Conservation (phyloP, 2,329 filamentous ascomycete species). For the Dactylellina haptotyla region DNA sequence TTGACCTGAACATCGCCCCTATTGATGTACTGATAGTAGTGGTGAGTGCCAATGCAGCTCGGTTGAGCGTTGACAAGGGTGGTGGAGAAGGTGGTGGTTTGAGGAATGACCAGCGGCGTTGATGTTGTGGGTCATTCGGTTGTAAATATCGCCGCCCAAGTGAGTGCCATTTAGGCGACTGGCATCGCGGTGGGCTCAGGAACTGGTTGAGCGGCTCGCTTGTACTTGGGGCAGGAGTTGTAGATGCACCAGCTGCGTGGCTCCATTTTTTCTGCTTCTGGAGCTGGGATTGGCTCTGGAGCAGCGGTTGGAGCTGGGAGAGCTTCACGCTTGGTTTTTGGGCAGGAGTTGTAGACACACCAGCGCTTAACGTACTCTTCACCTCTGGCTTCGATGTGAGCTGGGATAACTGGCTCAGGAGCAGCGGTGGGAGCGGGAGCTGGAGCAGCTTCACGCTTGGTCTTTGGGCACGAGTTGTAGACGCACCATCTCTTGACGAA, state of each 20-base stretch:
- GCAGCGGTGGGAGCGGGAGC: not conserved
- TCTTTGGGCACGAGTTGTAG: not conserved
- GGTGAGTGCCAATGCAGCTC: conserved; percentile 14
- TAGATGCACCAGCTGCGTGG: not conserved
- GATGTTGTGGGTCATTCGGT: conserved; percentile 30
- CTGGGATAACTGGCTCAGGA: too few species aligned
- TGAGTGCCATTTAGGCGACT: conserved; percentile 21
- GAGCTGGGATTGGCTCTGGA: not conserved
- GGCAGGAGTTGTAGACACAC: conserved; percentile 19
- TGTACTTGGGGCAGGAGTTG: not conserved
- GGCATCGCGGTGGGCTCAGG: not conserved
- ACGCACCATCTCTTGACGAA: not conserved
- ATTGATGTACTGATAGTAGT: conserved; percentile 20
- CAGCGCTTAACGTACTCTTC: not conserved
- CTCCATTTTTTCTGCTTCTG: not conserved
- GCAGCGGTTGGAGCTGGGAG: not conserved
- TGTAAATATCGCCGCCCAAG: conserved; percentile 19
- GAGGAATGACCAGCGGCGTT: conserved; percentile 22
- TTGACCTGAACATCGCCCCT: conserved; percentile 51
- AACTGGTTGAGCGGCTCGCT: conserved; percentile 1
- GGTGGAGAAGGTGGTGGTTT: conserved; percentile 4
- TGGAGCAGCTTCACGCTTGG: not conserved
- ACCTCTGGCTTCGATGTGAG: not conserved
- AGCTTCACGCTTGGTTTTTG: conserved; percentile 8
- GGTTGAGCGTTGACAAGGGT: conserved; percentile 6